Evolutionary conservation across 306 rosid genomes (phyloP), one percentile per base, ranked within the genome.

Genomic region (Ormosia emarginata): DNA sequence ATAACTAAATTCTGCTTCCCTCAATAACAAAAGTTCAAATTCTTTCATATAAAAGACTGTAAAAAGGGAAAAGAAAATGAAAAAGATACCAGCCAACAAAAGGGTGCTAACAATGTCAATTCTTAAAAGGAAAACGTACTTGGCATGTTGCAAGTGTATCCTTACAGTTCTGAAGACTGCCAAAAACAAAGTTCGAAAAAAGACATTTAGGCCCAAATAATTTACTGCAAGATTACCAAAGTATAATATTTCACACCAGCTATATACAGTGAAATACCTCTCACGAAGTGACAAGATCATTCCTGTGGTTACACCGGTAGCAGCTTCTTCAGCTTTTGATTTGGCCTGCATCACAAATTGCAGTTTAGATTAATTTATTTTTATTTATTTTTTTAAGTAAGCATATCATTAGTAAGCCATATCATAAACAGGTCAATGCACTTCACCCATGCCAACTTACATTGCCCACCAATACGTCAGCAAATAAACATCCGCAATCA

Each of bases 211-310:
- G 53, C 62, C 71, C 57, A 34, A 53, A 68, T 72, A 82, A 75
- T 58, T 58, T 62, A 34, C 32, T 7, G 14, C 65, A 74, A 69
- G 5, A 50, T 43, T 65, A 33, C 50, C 8, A 30, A 55, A 37
- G 72, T 32, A 68, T 34, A 69, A 41, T 46, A 55, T 15, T 56
- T 41, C 81, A 50, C 46, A 68, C n/a, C 40, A 74, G 13, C 62
- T 70, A 47, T 37, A 67, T 79, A 36, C 10, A 65, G 53, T 4
- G 49, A 65, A 69, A 36, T 89, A 94, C 98, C 97, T 91, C 89
- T 94, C 97, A 29, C 97, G 98, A 81, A 92, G 97, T 67, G 97
- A 86, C 90, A 92, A 61, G 55, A 94, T 94, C 97, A 93, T 92
- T 73, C 95, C 93, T 78, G 98, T 94, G 56, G 97, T 87, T 57